Percentiles rank a stretch among this genome's conserved stretches.
Evolutionary conservation across 2,329 filamentous ascomycete genomes (phyloP).

Genomic region (Trichoderma sp.): DNA sequence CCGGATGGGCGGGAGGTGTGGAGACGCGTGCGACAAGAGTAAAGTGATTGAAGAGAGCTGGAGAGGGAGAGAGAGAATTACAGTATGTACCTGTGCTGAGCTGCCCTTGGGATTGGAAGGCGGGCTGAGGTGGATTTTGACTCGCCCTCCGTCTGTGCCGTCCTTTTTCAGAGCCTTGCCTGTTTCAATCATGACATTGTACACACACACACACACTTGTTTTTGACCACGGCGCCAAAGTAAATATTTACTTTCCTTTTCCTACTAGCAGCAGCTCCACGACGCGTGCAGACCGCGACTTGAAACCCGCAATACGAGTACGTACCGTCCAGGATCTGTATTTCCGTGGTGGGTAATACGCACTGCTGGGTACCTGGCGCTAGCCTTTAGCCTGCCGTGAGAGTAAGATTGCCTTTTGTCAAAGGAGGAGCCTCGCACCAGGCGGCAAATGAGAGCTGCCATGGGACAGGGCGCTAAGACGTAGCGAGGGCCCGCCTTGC

Average conservation of each 20-base stretch:
- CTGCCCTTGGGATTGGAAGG: not conserved
- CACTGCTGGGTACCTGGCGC: not conserved
- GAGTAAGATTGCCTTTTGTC: conserved; percentile 14
- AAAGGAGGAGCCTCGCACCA: conserved; percentile 2
- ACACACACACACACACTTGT: not conserved
- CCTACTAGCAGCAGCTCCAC: not conserved
- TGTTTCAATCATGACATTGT: not conserved
- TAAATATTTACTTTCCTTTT: conserved; percentile 2
- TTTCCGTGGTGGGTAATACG: not conserved
- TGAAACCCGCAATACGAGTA: conserved; percentile 12
- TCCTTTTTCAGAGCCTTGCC: not conserved
- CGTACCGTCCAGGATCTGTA: not conserved
- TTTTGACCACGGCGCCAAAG: not conserved
- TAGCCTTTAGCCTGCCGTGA: conserved; percentile 4
- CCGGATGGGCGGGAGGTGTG: conserved; percentile 11
- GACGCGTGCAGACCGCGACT: not conserved
- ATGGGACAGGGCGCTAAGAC: conserved; percentile 11
- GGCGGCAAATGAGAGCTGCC: conserved; percentile 10
- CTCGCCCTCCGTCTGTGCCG: not conserved
- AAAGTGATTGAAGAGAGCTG: not conserved
- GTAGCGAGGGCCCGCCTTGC: not conserved
- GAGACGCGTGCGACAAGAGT: not conserved
- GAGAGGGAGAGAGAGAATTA: not conserved
- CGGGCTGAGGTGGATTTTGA: not conserved
- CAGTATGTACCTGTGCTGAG: not conserved